Conservation (phyloP, 495 filamentous ascomycete species). For the Aspergillus indologenus region DNA sequence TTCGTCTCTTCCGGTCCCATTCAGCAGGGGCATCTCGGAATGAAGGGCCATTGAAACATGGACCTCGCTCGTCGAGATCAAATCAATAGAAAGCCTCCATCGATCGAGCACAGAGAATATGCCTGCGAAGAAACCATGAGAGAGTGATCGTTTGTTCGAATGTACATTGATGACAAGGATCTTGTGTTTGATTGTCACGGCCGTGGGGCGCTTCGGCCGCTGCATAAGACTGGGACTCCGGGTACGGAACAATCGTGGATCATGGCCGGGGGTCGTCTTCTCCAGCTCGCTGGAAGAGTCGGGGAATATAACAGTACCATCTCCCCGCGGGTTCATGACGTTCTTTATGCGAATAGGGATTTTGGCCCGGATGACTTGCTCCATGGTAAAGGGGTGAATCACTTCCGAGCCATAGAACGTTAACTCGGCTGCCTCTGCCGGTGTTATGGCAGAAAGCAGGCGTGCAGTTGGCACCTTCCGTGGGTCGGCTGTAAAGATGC, state of each 20-base stretch:
- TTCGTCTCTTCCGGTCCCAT: constrained; percentile 56
- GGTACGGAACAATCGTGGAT: constrained; percentile 46
- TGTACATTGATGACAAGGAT: constrained; percentile 94
- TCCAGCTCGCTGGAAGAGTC: constrained; percentile 47
- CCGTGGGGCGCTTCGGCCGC: constrained; percentile 72
- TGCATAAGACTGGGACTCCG: constrained; percentile 46
- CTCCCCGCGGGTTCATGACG: constrained; percentile 86
- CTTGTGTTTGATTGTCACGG: constrained; percentile 91
- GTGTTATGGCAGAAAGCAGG: constrained; percentile 73
- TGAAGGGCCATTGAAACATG: constrained; percentile 96
- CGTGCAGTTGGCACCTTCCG: constrained; percentile 82
- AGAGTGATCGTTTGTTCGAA: constrained; percentile 82
- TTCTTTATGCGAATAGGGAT: constrained; percentile 98
- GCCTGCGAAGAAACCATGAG: constrained; percentile 86
- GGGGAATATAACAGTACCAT: constrained; percentile 80
- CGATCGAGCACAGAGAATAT: constrained; percentile 85
- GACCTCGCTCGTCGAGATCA: constrained; percentile 91
- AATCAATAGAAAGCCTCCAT: constrained; percentile 77
- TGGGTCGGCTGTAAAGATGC: constrained; percentile 86
- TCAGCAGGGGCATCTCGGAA: constrained; percentile 52
- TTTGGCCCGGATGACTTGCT: constrained; percentile 88
- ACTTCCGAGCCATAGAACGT: constrained; percentile 95
- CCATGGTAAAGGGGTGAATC: constrained; percentile 98
- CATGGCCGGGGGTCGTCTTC: constrained; percentile 43
- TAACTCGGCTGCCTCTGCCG: constrained; percentile 83